Percentiles rank a stretch among this genome's conserved stretches.
Conservation (phyloP, 148 eudicot species). For the Rhododendron mucronatum region DNA sequence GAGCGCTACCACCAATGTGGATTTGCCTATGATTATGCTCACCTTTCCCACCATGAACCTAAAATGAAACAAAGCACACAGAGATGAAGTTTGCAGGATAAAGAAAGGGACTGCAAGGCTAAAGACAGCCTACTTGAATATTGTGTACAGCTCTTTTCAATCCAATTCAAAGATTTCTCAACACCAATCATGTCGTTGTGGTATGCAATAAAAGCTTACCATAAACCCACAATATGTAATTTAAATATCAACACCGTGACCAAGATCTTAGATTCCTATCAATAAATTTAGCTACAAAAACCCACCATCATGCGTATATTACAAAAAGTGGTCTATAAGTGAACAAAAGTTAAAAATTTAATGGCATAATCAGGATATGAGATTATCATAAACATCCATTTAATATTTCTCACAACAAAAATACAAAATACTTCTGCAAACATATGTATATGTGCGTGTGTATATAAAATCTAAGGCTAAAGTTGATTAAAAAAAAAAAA, state of each 20-base stretch:
- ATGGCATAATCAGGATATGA: background rate
- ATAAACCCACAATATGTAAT: background rate
- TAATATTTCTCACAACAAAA: background rate
- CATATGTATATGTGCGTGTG: background rate
- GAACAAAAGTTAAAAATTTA: background rate
- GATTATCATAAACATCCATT: background rate
- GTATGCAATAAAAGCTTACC: background rate
- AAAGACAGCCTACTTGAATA: background rate
- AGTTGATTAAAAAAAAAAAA: background rate
- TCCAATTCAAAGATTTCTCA: background rate
- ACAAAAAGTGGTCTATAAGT: background rate
- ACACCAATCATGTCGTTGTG: background rate
- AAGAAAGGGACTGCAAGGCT: background rate
- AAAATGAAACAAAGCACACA: constrained; percentile 10
- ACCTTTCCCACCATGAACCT: constrained; percentile 92
- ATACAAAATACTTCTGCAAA: background rate
- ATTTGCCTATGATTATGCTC: constrained; percentile 80
- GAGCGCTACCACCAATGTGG: constrained; percentile 76
- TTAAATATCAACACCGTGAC: background rate
- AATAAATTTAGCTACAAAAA: background rate
- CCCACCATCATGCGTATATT: background rate
- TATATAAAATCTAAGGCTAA: background rate
- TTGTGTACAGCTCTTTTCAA: background rate
- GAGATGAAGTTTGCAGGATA: background rate
- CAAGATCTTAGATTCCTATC: background rate